Evolutionary conservation across 2,329 filamentous ascomycete genomes (phyloP).

Genomic region (Colletotrichum agaves): DNA sequence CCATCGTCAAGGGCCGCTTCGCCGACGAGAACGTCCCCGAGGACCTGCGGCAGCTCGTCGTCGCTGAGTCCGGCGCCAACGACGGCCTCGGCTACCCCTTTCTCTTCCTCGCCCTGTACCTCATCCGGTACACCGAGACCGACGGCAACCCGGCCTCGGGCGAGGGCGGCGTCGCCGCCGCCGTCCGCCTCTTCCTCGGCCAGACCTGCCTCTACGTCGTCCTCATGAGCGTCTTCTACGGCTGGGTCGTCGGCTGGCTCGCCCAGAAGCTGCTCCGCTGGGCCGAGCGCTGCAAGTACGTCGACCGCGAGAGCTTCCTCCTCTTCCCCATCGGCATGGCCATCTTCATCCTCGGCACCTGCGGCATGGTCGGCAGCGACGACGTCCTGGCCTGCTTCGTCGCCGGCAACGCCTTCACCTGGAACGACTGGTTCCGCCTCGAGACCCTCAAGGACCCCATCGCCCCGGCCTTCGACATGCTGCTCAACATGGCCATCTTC

Average conservation of each 20-base stretch:
- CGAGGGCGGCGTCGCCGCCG: conserved; percentile 66
- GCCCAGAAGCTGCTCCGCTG: conserved; percentile 86
- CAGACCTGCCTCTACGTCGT: conserved; percentile 89
- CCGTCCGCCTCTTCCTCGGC: conserved; percentile 84
- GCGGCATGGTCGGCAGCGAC: conserved; percentile 86
- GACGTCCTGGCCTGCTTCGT: conserved; percentile 94
- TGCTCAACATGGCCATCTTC: conserved; percentile 89
- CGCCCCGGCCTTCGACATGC: conserved; percentile 93
- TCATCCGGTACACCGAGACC: conserved; percentile 79
- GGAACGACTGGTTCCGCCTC: conserved; percentile 93
- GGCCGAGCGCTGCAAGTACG: conserved; percentile 82
- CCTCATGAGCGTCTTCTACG: conserved; percentile 80
- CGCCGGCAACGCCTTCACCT: conserved; percentile 89
- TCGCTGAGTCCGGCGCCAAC: conserved; percentile 87
- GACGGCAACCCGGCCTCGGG: conserved; percentile 63
- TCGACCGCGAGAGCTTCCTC: conserved; percentile 88
- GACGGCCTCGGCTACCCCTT: conserved; percentile 92
- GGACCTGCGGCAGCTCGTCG: conserved; percentile 81
- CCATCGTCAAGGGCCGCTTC: conserved; percentile 93
- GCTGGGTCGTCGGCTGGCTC: conserved; percentile 80
- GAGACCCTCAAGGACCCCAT: conserved; percentile 90
- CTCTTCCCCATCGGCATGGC: conserved; percentile 88
- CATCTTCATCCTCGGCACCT: conserved; percentile 88
- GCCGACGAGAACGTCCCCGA: conserved; percentile 90
- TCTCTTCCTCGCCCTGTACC: conserved; percentile 83